Percentiles rank a stretch among this genome's conserved stretches.
These are phyloP conservation scores for Musa itinerans DNA, from an alignment of 176 grass and related monocot genomes.

Conservation along the genomic window DNA sequence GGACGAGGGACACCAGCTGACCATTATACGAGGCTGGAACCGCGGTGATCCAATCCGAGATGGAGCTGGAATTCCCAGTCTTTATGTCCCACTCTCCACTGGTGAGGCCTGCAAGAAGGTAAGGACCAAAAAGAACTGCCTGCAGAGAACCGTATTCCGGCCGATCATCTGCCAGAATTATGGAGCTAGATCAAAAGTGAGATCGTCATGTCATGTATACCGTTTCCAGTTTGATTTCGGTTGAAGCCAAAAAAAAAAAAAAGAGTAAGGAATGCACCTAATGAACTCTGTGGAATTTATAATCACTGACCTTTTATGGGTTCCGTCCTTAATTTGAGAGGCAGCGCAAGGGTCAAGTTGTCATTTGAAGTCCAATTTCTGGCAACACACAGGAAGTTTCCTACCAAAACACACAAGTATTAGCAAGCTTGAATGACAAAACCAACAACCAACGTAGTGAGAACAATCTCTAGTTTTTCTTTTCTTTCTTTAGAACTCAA, in stretches of 20 bases:
- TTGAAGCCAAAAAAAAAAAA: no score
- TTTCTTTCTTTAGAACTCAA: neutral
- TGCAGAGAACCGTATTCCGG: slow-evolving; percentile 46
- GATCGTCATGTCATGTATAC: neutral
- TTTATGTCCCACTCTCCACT: slow-evolving; percentile 62
- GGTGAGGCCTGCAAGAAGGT: slow-evolving; percentile 76
- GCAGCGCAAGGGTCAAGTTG: slow-evolving; percentile 39
- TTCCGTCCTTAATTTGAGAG: slow-evolving; percentile 56
- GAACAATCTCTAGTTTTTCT: neutral
- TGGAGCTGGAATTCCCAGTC: slow-evolving; percentile 26
- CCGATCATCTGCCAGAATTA: slow-evolving; percentile 58
- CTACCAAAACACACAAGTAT: slow-evolving; percentile 20
- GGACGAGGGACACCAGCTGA: slow-evolving; percentile 48
- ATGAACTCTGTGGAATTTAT: neutral
- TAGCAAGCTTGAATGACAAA: neutral
- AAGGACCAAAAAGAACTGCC: slow-evolving; percentile 75
- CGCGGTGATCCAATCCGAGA: slow-evolving; percentile 62
- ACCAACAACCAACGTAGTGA: neutral
- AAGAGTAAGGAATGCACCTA: neutral
- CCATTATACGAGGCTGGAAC: slow-evolving; percentile 51
- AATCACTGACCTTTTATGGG: slow-evolving; percentile 56
- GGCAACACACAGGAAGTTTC: slow-evolving; percentile 50
- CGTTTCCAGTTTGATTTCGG: no score
- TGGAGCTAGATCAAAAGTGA: slow-evolving; percentile 12
- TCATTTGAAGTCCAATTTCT: slow-evolving; percentile 59